Evolutionary conservation across 2,329 filamentous ascomycete genomes (phyloP), one percentile per base, ranked within the genome.

Genomic region (Ceratocystis smalleyi): DNA sequence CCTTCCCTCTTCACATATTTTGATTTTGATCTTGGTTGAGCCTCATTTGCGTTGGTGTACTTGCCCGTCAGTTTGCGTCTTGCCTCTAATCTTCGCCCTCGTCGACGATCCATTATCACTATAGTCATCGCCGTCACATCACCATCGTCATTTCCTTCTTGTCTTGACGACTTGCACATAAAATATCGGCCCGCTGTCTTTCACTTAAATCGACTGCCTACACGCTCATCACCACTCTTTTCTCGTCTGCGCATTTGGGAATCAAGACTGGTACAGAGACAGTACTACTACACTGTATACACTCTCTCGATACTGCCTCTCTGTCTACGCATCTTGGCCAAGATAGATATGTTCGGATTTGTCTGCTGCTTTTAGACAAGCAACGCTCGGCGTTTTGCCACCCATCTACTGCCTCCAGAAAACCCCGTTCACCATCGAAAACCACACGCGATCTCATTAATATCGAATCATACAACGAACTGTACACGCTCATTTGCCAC

Each of bases 341-440:
- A 17, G 15, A 19, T 61, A 47, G 59, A 49, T 32, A 61, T 61
- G 59, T 24, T 32, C 27, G 43, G 35, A 45, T 61, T 32, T 47
- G 43, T 47, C 24, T 32, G 45, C 43, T 35, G 59, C 43, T 61
- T 61, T 47, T 61, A 32, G 49, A 30, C 43, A 61, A 61, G 59
- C 59, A 61, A 57, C 30, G 30, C 43, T 61, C 45, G 59, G 59
- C 43, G n/a, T 61, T 43, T 61, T 61, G 59, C 59, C 59, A 49
- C 19, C 43, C 17, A 61, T 30, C 40, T 12, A 43, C n/a, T 32
- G 59, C 43, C 59, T 61, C 35, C 5, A 35, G 43, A 22, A 30
- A 43, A 30, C 22, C 24, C 49, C 43, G 12, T 61, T 43, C 8
- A 32, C n/a, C 43, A 61, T 32, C 43, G 6, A 32, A 30, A 8